phyloP scores from a whole-genome alignment of 2,329 filamentous ascomycete genomes.

The Aspergillus latus region DNA sequence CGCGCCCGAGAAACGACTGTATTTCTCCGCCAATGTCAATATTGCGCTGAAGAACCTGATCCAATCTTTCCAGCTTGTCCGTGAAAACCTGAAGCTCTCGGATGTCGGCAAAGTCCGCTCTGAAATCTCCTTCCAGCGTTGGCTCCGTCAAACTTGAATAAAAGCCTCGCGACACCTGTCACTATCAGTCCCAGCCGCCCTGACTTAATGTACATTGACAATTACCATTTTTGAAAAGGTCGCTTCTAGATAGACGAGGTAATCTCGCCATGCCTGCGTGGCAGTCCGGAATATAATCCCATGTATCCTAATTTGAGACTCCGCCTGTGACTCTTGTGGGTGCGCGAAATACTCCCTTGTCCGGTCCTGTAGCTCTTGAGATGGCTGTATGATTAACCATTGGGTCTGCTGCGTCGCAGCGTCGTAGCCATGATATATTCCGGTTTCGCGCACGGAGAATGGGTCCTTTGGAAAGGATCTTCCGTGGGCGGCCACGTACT shows the following conservation, averaged over 20 bases:
- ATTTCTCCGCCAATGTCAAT: not conserved
- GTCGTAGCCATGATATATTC: not conserved
- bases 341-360: not conserved
- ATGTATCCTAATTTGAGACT: not conserved
- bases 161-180: not conserved
- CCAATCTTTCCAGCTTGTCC: not conserved
- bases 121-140: not conserved
- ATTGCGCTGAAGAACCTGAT: not conserved
- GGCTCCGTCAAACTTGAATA: not conserved
- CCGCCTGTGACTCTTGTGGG: not conserved
- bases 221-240: not conserved
- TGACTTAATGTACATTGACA: not conserved
- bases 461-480: not conserved
- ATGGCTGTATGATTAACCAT: not conserved
- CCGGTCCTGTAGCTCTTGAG: not conserved
- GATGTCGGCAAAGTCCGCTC: not conserved
- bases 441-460: not conserved
- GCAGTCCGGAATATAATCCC: not conserved
- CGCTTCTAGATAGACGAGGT: not conserved
- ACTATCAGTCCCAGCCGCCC: not conserved
- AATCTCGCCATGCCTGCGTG: not conserved
- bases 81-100: not conserved
- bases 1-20: not conserved
- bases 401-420: not conserved
- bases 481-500: not conserved